phyloP scores from a whole-genome alignment of 1,284 basidiomycete genomes.

The Afroboletus lepidellus region DNA sequence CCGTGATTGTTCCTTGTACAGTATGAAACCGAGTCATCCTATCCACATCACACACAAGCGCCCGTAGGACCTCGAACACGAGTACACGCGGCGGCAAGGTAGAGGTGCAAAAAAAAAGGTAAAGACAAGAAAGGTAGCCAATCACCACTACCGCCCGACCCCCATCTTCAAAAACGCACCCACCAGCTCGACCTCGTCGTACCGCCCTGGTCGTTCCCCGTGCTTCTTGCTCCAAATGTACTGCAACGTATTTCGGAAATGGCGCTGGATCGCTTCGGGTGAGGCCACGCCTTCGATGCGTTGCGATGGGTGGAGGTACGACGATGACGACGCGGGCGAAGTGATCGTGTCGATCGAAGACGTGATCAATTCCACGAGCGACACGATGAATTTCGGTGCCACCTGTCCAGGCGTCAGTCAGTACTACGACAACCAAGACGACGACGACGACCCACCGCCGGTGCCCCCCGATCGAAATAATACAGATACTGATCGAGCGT shows the following conservation, averaged over 20 bases:
- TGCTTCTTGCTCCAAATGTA: conserved; percentile 81
- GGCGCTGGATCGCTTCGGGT: conserved; percentile 87
- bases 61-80: too few species aligned
- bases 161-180: conserved; percentile 88
- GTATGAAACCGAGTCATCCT: too few species aligned
- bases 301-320: conserved; percentile 82
- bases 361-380: conserved; percentile 89
- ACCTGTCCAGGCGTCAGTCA: conserved; percentile 40
- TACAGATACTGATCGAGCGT: conserved; percentile 92
- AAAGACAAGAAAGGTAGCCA: not conserved
- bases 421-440: too few species aligned
- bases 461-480: conserved; percentile 88
- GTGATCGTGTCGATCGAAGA: conserved; percentile 86
- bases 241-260: conserved; percentile 87
- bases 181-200: conserved; percentile 83
- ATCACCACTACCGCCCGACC: conserved; percentile 44
- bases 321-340: conserved; percentile 47
- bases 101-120: not conserved
- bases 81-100: too few species aligned
- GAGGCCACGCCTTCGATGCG: conserved; percentile 87
- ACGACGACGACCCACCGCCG: conserved; percentile 61
- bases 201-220: conserved; percentile 51
- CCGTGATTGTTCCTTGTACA: too few species aligned
- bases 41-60: too few species aligned
- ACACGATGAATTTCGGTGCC: conserved; percentile 92